A percentile compares a stretch with the other conserved stretches of the same genome.
Evolutionary conservation across 2,329 filamentous ascomycete species (phyloP).

Genomic region (Dactylellina haptotyla): DNA sequence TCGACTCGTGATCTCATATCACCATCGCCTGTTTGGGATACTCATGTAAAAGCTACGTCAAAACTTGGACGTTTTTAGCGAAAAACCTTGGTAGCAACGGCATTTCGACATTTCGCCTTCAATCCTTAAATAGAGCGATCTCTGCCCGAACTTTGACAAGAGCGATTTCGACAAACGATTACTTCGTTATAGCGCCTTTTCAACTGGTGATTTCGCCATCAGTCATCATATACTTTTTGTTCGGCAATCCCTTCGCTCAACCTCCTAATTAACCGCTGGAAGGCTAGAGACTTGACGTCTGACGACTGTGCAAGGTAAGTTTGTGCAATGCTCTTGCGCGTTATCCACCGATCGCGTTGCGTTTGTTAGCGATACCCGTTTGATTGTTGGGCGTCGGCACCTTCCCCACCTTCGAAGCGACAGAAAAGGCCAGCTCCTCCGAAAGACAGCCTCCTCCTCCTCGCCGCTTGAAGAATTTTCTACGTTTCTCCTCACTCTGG

Average conservation of each 20-base stretch:
- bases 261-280: slow-evolving; percentile 28
- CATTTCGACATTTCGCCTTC: not conserved
- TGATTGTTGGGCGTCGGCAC: not conserved
- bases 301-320: slow-evolving; percentile 43
- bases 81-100: slow-evolving; percentile 39
- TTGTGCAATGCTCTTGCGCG: slow-evolving; percentile 15
- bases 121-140: slow-evolving; percentile 45
- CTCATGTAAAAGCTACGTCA: slow-evolving; percentile 40
- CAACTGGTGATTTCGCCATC: slow-evolving; percentile 39
- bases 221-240: not conserved
- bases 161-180: not conserved
- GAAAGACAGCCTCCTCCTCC: not conserved
- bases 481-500: not conserved
- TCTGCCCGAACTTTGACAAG: slow-evolving; percentile 8
- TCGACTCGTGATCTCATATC: slow-evolving; percentile 48
- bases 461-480: slow-evolving; percentile 5
- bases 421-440: not conserved
- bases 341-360: slow-evolving; percentile 27
- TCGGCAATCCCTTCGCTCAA: not conserved
- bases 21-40: slow-evolving; percentile 25
- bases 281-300: slow-evolving; percentile 16
- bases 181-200: slow-evolving; percentile 44
- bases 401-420: slow-evolving; percentile 1
- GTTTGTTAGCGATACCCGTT: not conserved
- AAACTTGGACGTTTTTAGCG: slow-evolving; percentile 32